Conservation (phyloP, 345 rosid species). For the Iberis pinnata region DNA sequence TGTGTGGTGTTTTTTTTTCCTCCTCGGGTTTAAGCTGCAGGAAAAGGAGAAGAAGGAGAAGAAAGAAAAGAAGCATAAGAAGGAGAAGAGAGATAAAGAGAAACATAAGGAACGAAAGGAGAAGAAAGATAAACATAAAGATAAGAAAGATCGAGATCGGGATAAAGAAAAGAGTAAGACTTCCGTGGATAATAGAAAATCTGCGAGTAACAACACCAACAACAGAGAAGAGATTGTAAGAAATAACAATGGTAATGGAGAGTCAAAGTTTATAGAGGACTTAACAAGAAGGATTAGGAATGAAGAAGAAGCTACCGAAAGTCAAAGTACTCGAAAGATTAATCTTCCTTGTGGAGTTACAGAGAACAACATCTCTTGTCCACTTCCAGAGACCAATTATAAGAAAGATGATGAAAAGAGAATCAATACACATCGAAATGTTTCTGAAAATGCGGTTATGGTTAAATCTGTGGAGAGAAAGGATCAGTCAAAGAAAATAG, state of each 20-base stretch:
- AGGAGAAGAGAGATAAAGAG: conserved; percentile 39
- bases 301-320: conserved; percentile 41
- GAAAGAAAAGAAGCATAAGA: conserved; percentile 50
- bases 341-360: not conserved
- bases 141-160: conserved; percentile 36
- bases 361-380: conserved; percentile 8
- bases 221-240: conserved; percentile 32
- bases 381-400: conserved; percentile 24
- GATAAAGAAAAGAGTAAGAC: conserved; percentile 34
- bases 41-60: conserved; percentile 49
- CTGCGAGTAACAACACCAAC: conserved; percentile 16
- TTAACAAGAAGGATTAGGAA: conserved; percentile 44
- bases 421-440: conserved; percentile 32
- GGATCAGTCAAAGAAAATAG: conserved; percentile 32
- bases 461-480: conserved; percentile 33
- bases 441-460: conserved; percentile 24
- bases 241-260: conserved; percentile 31
- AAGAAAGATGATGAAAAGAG: conserved; percentile 30
- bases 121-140: conserved; percentile 37
- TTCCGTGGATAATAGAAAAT: conserved; percentile 33
- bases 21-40: conserved; percentile 29
- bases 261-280: conserved; percentile 41
- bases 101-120: conserved; percentile 39
- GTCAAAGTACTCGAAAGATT: conserved; percentile 26
- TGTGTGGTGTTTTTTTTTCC: conserved; percentile 9